Evolutionary conservation across 2,329 filamentous ascomycete species (phyloP).

Genomic region (Arthroderma sp.): DNA sequence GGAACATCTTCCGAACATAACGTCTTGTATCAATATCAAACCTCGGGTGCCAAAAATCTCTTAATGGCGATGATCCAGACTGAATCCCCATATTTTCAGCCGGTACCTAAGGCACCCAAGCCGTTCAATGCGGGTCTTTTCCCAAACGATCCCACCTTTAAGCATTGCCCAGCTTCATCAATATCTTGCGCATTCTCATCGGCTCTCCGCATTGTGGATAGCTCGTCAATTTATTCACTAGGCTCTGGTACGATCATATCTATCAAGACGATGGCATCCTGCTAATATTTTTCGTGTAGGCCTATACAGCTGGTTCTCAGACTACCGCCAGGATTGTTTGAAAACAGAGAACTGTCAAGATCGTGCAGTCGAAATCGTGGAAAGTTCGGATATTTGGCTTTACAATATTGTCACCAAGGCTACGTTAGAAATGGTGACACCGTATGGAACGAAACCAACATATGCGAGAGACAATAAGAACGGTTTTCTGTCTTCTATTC

Average conservation of each 20-base stretch:
- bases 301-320: conserved; percentile 5
- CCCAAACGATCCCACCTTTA: conserved; percentile 6
- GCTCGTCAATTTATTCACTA: neutral
- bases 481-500: conserved; percentile 17
- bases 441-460: conserved; percentile 12
- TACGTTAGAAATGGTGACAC: conserved; percentile 13
- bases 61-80: conserved; percentile 77
- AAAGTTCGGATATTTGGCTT: conserved; percentile 9
- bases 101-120: conserved; percentile 59
- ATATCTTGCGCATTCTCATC: neutral
- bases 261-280: neutral
- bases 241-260: neutral
- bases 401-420: conserved; percentile 14
- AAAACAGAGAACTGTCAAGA: conserved; percentile 8
- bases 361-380: neutral
- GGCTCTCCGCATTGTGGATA: conserved; percentile 2
- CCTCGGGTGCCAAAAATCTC: conserved; percentile 62
- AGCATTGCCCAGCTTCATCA: neutral
- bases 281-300: conserved; percentile 1
- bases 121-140: conserved; percentile 30
- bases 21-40: conserved; percentile 65
- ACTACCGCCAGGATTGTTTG: conserved; percentile 7
- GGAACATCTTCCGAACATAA: conserved; percentile 55
- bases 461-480: conserved; percentile 15
- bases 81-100: conserved; percentile 75